These are phyloP conservation scores for Aspergillus proliferans DNA, from an alignment of 2,329 filamentous ascomycete genomes.

Conservation along the genomic window DNA sequence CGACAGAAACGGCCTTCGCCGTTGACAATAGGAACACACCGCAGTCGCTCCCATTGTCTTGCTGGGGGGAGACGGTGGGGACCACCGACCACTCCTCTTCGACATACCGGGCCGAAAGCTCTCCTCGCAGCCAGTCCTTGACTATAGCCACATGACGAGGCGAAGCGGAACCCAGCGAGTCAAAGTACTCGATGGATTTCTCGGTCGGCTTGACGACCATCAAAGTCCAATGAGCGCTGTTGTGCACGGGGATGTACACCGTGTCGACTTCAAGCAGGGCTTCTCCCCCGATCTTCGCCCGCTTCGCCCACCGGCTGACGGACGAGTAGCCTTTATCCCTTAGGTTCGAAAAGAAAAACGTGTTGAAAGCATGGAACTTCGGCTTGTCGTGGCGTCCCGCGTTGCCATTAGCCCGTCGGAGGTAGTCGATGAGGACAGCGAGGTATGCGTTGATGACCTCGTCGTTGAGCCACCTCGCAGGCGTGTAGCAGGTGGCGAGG, in stretches of 20 bases:
- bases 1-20: constrained; percentile 42
- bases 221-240: constrained; percentile 44
- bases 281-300: constrained; percentile 43
- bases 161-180: constrained; percentile 36
- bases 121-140: constrained; percentile 37
- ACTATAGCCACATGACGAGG: constrained; percentile 27
- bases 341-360: constrained; percentile 41
- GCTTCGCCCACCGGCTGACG: constrained; percentile 39
- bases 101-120: constrained; percentile 35
- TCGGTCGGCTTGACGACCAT: constrained; percentile 39
- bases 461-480: constrained; percentile 40
- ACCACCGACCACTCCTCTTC: constrained; percentile 41
- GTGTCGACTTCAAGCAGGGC: constrained; percentile 40
- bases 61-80: constrained; percentile 36
- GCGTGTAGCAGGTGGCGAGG: constrained; percentile 31
- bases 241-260: constrained; percentile 44
- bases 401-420: constrained; percentile 28
- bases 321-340: constrained; percentile 35
- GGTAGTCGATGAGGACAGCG: constrained; percentile 34
- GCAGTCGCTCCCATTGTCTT: constrained; percentile 44
- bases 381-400: constrained; percentile 30
- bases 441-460: constrained; percentile 44
- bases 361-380: constrained; percentile 38
- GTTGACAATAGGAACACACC: constrained; percentile 47
- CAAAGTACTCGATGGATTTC: constrained; percentile 44